Base-by-base conservation (phyloP, 2,329 filamentous ascomycete species). In the Fusarium domesticum region DNA sequence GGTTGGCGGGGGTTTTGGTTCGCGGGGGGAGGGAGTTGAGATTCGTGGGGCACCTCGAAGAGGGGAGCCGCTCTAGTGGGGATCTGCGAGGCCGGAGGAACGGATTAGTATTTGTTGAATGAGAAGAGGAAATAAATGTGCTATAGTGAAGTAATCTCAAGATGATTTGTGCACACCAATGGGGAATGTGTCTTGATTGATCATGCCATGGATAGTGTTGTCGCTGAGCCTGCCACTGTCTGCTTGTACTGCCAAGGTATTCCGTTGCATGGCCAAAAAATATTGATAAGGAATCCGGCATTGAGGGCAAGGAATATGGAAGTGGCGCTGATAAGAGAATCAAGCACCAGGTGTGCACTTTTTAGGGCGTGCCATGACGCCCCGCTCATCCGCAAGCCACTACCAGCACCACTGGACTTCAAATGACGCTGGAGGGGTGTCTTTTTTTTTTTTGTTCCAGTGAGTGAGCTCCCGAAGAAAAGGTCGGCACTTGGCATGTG, bases 41-140 rank as follows among this genome's bases (percentile, higher is more conserved):
- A 49, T 53, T 51, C 48, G 56, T 44, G 57, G 56, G 56, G 56
- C 51, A 48, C 47, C 44, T 58, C 57, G 47, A 46, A 45, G 50
- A 53, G 55, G 52, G 47, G 49, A 41, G 54, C 55, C 46, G 58
- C 58, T 59, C 51, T 45, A 52, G 45, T 37, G 47, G 42, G 46
- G 42, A 56, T 58, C 56, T 59, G 37, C 25, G 16, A 48, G 42
- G 49, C 28, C 35, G 42, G 42, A 42, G 33, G 25, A 40, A 40
- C 37, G 38, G 39, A 49, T 58, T 56, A 58, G 56, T 48, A 54
- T 44, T 48, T 42, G 39, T 45, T 42, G 46, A 57, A 39, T 42
- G 30, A 30, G 35, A 36, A 37, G 35, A 43, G 39, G 28, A 32
- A 35, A 23, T 42, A 30, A 41, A 35, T 18, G 35, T 28, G 20